Evolutionary conservation across 176 grass and related monocot species (phyloP).

Genomic region (Saccharum officinarum): DNA sequence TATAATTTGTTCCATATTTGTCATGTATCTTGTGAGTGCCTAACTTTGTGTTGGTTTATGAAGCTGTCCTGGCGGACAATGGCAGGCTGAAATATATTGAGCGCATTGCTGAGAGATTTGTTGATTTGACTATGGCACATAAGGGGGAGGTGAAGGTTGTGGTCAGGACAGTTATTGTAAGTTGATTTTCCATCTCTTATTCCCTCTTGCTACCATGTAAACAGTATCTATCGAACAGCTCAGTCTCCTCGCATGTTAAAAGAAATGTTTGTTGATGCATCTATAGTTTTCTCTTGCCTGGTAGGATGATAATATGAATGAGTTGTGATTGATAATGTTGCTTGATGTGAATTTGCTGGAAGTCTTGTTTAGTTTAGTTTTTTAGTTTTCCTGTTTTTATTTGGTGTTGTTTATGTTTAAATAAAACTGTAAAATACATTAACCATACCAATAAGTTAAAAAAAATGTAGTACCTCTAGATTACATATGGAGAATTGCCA

Average conservation of each 20-base stretch:
- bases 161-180: conserved; percentile 90
- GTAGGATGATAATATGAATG: neutral
- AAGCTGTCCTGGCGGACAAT: conserved; percentile 85
- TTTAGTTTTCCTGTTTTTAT: neutral
- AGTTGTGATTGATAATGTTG: neutral
- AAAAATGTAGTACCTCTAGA: too few species aligned
- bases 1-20: neutral
- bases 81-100: conserved; percentile 84
- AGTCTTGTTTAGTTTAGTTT: neutral
- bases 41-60: conserved; percentile 33
- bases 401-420: neutral
- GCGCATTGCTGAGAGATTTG: conserved; percentile 74
- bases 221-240: neutral
- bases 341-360: neutral
- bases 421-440: neutral
- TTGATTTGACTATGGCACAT: conserved; percentile 96
- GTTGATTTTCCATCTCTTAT: conserved; percentile 32
- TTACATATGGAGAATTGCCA: too few species aligned
- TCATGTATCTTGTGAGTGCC: neutral
- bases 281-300: neutral
- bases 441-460: neutral
- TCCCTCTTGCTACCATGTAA: conserved; percentile 1
- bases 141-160: conserved; percentile 86
- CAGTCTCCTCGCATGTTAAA: neutral
- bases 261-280: neutral